Percentiles rank a stretch among this genome's conserved stretches.
Conservation (phyloP, 2,329 filamentous ascomycete species). For the Cadophora sp. region DNA sequence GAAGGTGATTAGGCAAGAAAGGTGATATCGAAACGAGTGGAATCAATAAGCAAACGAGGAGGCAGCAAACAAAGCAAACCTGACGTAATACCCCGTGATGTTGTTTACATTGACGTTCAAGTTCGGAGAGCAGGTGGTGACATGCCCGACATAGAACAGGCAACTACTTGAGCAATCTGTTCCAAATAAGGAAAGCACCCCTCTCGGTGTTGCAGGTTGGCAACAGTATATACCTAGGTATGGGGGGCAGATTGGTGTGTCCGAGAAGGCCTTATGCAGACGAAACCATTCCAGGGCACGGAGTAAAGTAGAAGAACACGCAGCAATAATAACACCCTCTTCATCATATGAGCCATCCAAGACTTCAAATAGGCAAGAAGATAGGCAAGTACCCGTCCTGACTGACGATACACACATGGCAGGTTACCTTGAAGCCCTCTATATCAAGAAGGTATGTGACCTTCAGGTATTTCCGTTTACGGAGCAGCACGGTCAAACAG, state of each 20-base stretch:
- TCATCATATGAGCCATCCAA: neutral
- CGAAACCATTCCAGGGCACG: neutral
- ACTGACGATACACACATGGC: neutral
- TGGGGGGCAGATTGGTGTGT: neutral
- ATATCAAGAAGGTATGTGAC: neutral
- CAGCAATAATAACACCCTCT: neutral
- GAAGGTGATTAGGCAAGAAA: neutral
- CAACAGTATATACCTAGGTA: neutral
- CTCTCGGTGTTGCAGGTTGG: neutral
- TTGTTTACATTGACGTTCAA: neutral
- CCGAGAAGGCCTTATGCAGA: neutral
- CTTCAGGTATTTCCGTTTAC: neutral
- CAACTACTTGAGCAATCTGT: neutral
- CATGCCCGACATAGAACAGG: neutral
- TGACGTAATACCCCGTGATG: constrained; percentile 15
- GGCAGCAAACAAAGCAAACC: constrained; percentile 7
- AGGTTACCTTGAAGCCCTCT: neutral
- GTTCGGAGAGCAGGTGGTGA: neutral
- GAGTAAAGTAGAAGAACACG: neutral
- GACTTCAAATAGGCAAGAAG: neutral
- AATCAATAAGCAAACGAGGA: constrained; percentile 2
- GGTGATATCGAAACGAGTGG: neutral
- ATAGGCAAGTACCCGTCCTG: neutral
- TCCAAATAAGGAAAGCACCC: neutral
- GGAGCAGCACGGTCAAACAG: neutral